phyloP scores from a whole-genome alignment of 192 early-diverging fungal genomes.

The Funneliformis geosporum region DNA sequence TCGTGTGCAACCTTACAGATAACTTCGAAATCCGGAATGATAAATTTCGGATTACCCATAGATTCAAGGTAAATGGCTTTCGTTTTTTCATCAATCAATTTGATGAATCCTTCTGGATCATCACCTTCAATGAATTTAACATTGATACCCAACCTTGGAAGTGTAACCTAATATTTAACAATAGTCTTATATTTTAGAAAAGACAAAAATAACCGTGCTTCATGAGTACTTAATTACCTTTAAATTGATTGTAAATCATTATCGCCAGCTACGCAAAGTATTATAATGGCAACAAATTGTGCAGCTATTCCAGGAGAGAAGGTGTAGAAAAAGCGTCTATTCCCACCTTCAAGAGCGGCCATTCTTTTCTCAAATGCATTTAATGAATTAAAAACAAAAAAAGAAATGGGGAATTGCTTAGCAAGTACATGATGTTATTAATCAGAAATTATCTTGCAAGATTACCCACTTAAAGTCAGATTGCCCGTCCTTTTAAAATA shows the following conservation, averaged over 20 bases:
- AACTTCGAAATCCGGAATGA: conserved; percentile 82
- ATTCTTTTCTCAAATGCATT: conserved; percentile 93
- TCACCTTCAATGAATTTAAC: conserved; percentile 78
- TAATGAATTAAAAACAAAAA: no score
- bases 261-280: conserved; percentile 76
- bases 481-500: neutral
- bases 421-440: no score
- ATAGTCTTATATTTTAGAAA: neutral
- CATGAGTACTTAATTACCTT: conserved; percentile 75
- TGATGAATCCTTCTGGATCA: conserved; percentile 70
- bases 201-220: neutral
- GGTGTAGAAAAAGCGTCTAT: conserved; percentile 62
- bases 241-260: conserved; percentile 84
- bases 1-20: conserved; percentile 81
- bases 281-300: conserved; percentile 81
- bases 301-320: conserved; percentile 82
- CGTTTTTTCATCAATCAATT: conserved; percentile 84
- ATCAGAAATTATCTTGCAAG: no score
- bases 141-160: conserved; percentile 85
- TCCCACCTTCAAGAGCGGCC: conserved; percentile 88
- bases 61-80: conserved; percentile 91
- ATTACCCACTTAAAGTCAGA: neutral
- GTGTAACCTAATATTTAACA: conserved; percentile 15
- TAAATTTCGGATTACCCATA: conserved; percentile 90
- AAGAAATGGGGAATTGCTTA: no score